phyloP scores from a whole-genome alignment of 345 rosid genomes.

The Arabidopsis thaliana region TAIR10.1 NC_003070.9:10419001-10419500 shows the following conservation, averaged over 20 bases:
- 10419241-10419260: constrained; percentile 7
- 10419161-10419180: constrained; percentile 60
- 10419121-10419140: constrained; percentile 56
- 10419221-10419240: background rate
- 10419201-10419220: constrained; percentile 16
- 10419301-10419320: constrained; percentile 57
- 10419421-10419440: constrained; percentile 15
- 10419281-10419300: constrained; percentile 55
- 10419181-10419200: constrained; percentile 49
- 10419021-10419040: constrained; percentile 58
- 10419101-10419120: constrained; percentile 52
- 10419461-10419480: background rate
- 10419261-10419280: constrained; percentile 48
- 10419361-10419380: constrained; percentile 5
- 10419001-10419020: constrained; percentile 60
- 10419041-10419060: constrained; percentile 47
- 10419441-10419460: constrained; percentile 7
- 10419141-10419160: constrained; percentile 62
- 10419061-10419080: constrained; percentile 24
- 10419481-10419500: background rate
- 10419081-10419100: background rate
- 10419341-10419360: constrained; percentile 52
- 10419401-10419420: constrained; percentile 3
- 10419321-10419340: constrained; percentile 63
- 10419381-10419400: constrained; percentile 6